Evolutionary conservation across 169 alveolate genomes (phyloP).

Genomic region (Plasmodium ovale): DNA sequence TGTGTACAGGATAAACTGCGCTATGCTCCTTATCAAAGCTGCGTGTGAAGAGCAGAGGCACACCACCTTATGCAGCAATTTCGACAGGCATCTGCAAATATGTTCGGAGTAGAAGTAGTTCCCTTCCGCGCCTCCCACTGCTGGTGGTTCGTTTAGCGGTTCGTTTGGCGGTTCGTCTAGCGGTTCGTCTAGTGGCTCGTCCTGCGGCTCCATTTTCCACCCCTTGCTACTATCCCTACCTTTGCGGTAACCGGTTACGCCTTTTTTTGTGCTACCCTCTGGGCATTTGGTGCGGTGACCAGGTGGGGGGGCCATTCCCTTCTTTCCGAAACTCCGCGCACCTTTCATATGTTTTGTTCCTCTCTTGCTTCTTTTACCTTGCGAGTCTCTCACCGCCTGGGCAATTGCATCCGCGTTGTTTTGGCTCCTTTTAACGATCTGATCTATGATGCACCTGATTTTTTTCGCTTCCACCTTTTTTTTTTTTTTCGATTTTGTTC

Average conservation of each 20-base stretch:
- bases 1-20: constrained; percentile 29
- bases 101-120: constrained; percentile 24
- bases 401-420: constrained; percentile 2
- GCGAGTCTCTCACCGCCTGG: neutral
- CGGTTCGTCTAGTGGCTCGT: neutral
- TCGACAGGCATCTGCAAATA: constrained; percentile 14
- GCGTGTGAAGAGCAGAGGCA: constrained; percentile 55
- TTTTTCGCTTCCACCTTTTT: constrained; percentile 3
- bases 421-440: constrained; percentile 14
- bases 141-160: neutral
- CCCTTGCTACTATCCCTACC: neutral
- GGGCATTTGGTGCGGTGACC: no score
- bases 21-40: constrained; percentile 48
- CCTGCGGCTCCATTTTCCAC: neutral
- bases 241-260: no score
- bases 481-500: neutral
- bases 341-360: neutral
- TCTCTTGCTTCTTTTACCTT: neutral
- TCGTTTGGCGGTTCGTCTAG: neutral
- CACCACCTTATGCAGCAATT: constrained; percentile 1
- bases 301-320: no score
- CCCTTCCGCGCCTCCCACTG: neutral
- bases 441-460: constrained; percentile 19
- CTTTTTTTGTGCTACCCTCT: neutral
- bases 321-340: neutral